Evolutionary conservation across 371 early-diverging fungal genomes (phyloP).

Genomic region (Saksenaea oblongispora): DNA sequence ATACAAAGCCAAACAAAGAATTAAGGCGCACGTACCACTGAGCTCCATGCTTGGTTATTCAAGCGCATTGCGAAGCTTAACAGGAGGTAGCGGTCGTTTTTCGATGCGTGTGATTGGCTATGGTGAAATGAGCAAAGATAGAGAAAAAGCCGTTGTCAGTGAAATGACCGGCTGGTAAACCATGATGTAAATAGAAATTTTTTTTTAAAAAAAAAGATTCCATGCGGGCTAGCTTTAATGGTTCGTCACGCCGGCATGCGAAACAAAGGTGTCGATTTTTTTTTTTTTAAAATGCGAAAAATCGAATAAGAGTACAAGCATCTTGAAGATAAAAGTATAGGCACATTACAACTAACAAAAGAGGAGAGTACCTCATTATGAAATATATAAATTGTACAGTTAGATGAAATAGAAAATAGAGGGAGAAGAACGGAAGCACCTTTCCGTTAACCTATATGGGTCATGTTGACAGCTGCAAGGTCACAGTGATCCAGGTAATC

Average conservation of each 20-base stretch:
- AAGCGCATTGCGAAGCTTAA: constrained; percentile 80
- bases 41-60: constrained; percentile 89
- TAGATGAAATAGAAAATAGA: constrained; percentile 77
- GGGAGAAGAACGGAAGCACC: constrained; percentile 57
- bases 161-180: constrained; percentile 55
- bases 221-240: neutral
- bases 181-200: neutral
- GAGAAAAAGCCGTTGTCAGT: constrained; percentile 68
- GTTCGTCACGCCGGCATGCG: constrained; percentile 2
- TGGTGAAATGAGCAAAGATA: constrained; percentile 74
- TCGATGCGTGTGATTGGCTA: constrained; percentile 87
- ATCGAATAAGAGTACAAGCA: neutral
- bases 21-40: constrained; percentile 79
- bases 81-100: constrained; percentile 84
- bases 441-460: constrained; percentile 9
- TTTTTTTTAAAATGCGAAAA: neutral
- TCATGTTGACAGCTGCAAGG: constrained; percentile 21
- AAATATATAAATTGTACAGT: constrained; percentile 54
- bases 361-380: neutral
- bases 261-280: neutral
- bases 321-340: constrained; percentile 7
- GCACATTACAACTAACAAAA: neutral
- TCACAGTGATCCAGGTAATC: constrained; percentile 39
- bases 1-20: constrained; percentile 49
- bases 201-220: neutral